Base-by-base conservation (phyloP, 1,139 yeast genomes). In the Petasospora rhodanensis region DNA sequence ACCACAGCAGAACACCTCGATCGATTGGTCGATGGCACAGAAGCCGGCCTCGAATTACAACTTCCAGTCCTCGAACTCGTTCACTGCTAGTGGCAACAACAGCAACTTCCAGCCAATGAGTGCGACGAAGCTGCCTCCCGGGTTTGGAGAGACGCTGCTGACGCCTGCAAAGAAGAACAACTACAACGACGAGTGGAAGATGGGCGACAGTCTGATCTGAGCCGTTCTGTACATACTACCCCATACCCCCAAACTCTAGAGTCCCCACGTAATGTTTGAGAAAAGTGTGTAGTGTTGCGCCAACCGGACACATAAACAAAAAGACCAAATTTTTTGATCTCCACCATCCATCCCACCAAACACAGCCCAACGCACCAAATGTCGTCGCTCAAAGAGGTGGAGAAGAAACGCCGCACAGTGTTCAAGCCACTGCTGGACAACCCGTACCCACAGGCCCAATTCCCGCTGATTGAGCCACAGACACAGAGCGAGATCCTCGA, bases 341-440 rank as follows among this genome's bases (percentile, higher is more conserved):
- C n/a, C n/a, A n/a, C n/a, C n/a, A n/a, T n/a, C n/a, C n/a, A n/a
- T n/a, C n/a, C n/a, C n/a, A n/a, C n/a, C n/a, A n/a, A n/a, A n/a
- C n/a, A n/a, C n/a, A n/a, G n/a, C n/a, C n/a, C n/a, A n/a, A n/a
- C n/a, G n/a, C n/a, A n/a, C n/a, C 20, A 14, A 14, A 36, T 32
- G 37, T 23, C 36, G 3, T 45, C 49, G 2, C n/a, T 47, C 11
- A 44, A 38, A 27, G 70, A 64, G 29, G 42, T 61, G 4, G 75
- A 70, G 31, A 57, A 56, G 35, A 69, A 67, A 43, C 60, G 70
- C 34, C 59, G 68, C 34, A 76, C 73, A 40, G 73, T 76, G 4
- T 73, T 72, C 52, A 77, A 75, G 49, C 81, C 84, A 0, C 62
- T 78, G 5, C 59, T 78, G 14, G 78, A 76, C 22, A 76, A 74